Percentiles rank a stretch among this genome's conserved stretches.
Evolutionary conservation across 768 basidiomycete genomes (phyloP).

Genomic region (Hortiboletus campestris): DNA sequence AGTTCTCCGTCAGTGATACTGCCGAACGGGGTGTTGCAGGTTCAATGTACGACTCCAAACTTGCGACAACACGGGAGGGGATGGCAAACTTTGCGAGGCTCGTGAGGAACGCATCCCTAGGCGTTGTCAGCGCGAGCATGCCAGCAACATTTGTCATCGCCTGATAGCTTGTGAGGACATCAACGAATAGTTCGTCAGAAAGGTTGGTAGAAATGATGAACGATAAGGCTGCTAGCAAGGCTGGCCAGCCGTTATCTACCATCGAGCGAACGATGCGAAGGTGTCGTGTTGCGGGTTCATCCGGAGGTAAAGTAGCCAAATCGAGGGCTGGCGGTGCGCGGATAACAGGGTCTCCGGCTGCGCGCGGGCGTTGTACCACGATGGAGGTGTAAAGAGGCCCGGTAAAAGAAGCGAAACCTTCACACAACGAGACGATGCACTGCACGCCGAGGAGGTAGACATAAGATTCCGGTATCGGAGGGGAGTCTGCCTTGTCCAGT

Average conservation of each 20-base stretch:
- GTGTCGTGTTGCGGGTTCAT: conserved; percentile 53
- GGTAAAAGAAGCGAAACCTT: conserved; percentile 75
- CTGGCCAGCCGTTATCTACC: conserved; percentile 89
- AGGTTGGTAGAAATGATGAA: conserved; percentile 89
- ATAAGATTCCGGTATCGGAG: conserved; percentile 90
- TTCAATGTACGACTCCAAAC: conserved; percentile 61
- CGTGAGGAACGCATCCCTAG: conserved; percentile 90
- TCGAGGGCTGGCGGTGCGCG: conserved; percentile 76
- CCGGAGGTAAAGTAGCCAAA: conserved; percentile 49
- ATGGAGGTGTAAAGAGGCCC: conserved; percentile 74
- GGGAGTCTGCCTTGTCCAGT: conserved; percentile 95
- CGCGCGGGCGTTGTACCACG: conserved; percentile 61
- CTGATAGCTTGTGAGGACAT: conserved; percentile 79
- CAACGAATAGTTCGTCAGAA: conserved; percentile 88
- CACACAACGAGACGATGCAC: conserved; percentile 80
- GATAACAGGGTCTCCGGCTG: conserved; percentile 60
- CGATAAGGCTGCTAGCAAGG: conserved; percentile 84
- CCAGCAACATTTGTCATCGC: conserved; percentile 86
- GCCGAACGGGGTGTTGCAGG: conserved; percentile 61
- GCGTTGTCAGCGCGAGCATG: conserved; percentile 81
- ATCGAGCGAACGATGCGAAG: conserved; percentile 69
- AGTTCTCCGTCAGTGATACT: conserved; percentile 59
- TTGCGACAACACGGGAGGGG: conserved; percentile 85
- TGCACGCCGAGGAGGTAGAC: conserved; percentile 90
- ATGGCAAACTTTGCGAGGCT: conserved; percentile 89